phyloP scores from a whole-genome alignment of 2,329 filamentous ascomycete species.

The Fusarium sulawesiense region DNA sequence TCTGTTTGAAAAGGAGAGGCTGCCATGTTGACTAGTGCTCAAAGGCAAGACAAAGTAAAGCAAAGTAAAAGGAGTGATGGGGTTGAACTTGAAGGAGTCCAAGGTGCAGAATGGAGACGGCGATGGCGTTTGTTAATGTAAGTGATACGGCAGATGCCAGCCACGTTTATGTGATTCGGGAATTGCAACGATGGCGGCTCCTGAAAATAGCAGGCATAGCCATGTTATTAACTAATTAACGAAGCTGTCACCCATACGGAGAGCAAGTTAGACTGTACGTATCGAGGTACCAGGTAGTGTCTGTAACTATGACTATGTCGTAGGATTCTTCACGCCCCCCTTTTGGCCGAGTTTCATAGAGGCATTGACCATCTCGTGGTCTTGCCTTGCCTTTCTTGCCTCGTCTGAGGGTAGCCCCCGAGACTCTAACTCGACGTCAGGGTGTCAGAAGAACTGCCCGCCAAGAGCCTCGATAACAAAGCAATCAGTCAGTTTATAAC shows the following conservation, averaged over 20 bases:
- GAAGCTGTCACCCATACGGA: neutral
- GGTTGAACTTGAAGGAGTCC: neutral
- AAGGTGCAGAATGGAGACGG: neutral
- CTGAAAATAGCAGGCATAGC: neutral
- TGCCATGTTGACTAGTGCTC: constrained; percentile 24
- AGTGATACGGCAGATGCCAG: neutral
- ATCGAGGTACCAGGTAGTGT: neutral
- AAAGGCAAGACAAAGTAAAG: neutral
- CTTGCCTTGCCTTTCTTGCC: constrained; percentile 1
- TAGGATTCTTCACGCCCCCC: constrained; percentile 7
- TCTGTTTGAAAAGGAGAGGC: constrained; percentile 57
- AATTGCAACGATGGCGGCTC: neutral
- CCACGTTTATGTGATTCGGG: constrained; percentile 5
- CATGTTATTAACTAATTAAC: neutral
- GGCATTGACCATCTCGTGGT: constrained; percentile 21
- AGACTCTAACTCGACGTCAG: neutral
- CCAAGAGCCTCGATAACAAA: neutral
- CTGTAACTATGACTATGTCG: neutral
- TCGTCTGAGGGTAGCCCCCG: neutral
- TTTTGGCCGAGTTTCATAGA: constrained; percentile 9
- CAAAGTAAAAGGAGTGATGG: neutral
- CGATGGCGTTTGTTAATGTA: neutral
- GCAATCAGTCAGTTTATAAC: neutral
- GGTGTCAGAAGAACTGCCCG: neutral
- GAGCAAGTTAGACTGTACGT: neutral